These are phyloP conservation scores for Mucor saturninus DNA, from an alignment of 371 early-diverging fungal species.

Conservation along the genomic window DNA sequence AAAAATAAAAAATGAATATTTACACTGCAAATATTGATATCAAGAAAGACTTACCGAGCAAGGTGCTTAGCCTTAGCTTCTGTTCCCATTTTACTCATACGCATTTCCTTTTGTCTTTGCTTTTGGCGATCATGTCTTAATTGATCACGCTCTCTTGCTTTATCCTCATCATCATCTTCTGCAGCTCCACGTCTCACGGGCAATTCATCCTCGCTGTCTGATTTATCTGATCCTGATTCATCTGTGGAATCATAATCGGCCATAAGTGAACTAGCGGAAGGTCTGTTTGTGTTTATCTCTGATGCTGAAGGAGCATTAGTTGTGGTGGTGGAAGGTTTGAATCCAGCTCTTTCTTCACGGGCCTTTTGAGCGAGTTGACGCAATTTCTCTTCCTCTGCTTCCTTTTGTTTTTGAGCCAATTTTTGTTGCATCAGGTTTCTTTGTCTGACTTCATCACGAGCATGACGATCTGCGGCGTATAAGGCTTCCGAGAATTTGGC, in stretches of 20 bases:
- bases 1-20: not conserved
- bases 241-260: slow-evolving; percentile 54
- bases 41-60: slow-evolving; percentile 56
- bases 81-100: slow-evolving; percentile 90
- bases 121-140: slow-evolving; percentile 84
- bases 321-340: slow-evolving; percentile 29
- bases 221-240: slow-evolving; percentile 48
- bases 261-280: slow-evolving; percentile 52
- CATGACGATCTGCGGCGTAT: slow-evolving; percentile 91
- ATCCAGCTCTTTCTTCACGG: slow-evolving; percentile 77
- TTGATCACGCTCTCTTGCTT: slow-evolving; percentile 83
- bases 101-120: slow-evolving; percentile 85
- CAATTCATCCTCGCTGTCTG: slow-evolving; percentile 33
- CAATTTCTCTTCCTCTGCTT: slow-evolving; percentile 89
- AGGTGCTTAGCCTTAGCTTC: slow-evolving; percentile 84
- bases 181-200: slow-evolving; percentile 11
- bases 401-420: slow-evolving; percentile 94
- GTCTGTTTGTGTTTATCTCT: slow-evolving; percentile 34
- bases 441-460: slow-evolving; percentile 91
- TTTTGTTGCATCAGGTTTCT: slow-evolving; percentile 89
- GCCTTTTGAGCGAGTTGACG: slow-evolving; percentile 91
- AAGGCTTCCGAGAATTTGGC: slow-evolving; percentile 95
- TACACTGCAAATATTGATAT: not conserved
- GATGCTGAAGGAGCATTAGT: slow-evolving; percentile 14
- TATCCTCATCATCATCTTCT: slow-evolving; percentile 51